These are phyloP conservation scores for Nepenthes alata DNA, from an alignment of 179 eudicot genomes.

Conservation along the genomic window DNA sequence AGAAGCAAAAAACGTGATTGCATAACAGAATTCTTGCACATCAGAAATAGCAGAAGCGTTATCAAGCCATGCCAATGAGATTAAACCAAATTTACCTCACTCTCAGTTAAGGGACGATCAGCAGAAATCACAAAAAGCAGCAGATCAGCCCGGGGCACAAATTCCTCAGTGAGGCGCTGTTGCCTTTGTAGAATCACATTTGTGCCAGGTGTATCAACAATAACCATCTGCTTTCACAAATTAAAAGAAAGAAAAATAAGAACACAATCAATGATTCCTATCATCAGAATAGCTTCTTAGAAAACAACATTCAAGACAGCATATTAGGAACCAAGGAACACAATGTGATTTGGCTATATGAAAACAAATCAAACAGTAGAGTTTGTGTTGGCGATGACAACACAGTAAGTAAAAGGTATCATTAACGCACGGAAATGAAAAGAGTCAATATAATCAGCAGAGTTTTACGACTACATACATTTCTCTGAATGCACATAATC, in stretches of 20 bases:
- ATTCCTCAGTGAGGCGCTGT: constrained; percentile 94
- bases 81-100: constrained; percentile 49
- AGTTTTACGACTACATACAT: not conserved
- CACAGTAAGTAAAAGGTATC: too few species aligned
- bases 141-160: constrained; percentile 94
- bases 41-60: too few species aligned
- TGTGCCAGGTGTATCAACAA: constrained; percentile 98
- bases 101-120: constrained; percentile 94
- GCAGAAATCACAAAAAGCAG: constrained; percentile 93
- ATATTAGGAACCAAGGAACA: not conserved
- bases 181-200: constrained; percentile 98
- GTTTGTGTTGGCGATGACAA: too few species aligned
- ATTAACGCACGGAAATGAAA: too few species aligned
- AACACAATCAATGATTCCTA: not conserved
- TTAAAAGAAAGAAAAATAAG: not conserved
- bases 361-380: too few species aligned
- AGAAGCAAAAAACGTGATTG: too few species aligned
- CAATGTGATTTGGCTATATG: not conserved
- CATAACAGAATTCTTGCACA: too few species aligned
- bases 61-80: not conserved
- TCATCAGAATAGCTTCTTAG: not conserved
- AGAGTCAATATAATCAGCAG: too few species aligned
- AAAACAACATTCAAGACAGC: not conserved
- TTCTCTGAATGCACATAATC: not conserved
- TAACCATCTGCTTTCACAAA: constrained; percentile 55